Conservation (phyloP, 495 filamentous ascomycete genomes). For the Trichoderma orchidacearum region DNA sequence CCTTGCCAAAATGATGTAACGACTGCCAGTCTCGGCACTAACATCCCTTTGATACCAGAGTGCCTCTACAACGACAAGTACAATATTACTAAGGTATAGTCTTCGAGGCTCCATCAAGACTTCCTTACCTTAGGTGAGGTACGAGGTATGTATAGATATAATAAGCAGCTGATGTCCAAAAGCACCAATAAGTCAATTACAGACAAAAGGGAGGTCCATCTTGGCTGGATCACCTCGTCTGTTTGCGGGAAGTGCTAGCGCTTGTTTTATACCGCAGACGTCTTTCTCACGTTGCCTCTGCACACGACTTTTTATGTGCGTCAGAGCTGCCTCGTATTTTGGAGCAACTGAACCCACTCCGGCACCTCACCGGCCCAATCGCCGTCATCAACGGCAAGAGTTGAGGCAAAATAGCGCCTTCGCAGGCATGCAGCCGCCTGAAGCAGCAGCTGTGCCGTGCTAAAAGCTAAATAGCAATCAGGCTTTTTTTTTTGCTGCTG, state of each 20-base stretch:
- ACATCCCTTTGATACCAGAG: no score
- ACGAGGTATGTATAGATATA: background rate
- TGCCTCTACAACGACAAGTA: no score
- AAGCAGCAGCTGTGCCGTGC: background rate
- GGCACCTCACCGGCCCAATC: background rate
- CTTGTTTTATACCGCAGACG: no score
- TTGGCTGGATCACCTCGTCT: no score
- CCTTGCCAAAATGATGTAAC: background rate
- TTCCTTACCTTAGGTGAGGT: no score
- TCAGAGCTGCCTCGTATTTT: background rate
- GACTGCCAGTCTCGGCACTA: background rate
- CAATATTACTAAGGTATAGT: no score
- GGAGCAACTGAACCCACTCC: background rate
- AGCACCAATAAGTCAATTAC: no score
- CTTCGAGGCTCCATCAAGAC: no score
- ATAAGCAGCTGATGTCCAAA: background rate
- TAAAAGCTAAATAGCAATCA: background rate
- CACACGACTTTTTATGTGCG: no score
- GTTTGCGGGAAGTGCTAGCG: no score
- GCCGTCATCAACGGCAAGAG: background rate
- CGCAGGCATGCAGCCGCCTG: background rate
- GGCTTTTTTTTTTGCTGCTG: background rate
- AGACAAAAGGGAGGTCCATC: no score
- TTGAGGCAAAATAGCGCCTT: background rate
- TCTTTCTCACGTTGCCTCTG: no score